These are phyloP conservation scores for Omphalotus olearius DNA, from an alignment of 1,284 basidiomycete genomes.

Conservation along the genomic window DNA sequence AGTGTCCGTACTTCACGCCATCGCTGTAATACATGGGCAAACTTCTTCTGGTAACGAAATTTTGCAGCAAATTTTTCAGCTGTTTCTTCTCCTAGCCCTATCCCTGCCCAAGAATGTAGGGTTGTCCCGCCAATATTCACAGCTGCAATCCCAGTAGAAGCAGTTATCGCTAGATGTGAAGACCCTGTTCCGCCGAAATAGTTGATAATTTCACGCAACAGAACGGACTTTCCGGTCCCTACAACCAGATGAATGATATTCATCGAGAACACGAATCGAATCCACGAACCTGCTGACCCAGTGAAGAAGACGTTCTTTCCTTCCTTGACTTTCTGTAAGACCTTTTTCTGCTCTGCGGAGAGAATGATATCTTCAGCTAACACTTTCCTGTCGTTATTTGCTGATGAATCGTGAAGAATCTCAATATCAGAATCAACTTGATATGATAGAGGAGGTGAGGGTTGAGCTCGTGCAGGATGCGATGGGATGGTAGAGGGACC, in stretches of 20 bases:
- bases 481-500: constrained; percentile 1
- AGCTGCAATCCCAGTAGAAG: constrained; percentile 89
- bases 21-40: constrained; percentile 60
- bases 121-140: constrained; percentile 90
- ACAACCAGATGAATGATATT: neutral
- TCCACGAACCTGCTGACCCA: constrained; percentile 65
- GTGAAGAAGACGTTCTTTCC: constrained; percentile 66
- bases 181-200: constrained; percentile 42
- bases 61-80: constrained; percentile 55
- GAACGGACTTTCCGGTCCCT: constrained; percentile 93
- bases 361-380: constrained; percentile 20
- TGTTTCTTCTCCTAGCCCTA: constrained; percentile 73
- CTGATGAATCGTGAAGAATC: neutral
- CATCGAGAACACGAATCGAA: constrained; percentile 2
- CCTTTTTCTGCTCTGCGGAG: constrained; percentile 31
- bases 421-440: constrained; percentile 10
- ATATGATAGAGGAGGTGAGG: neutral
- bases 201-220: constrained; percentile 82
- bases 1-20: constrained; percentile 79
- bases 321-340: constrained; percentile 28
- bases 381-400: neutral
- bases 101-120: constrained; percentile 87
- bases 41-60: constrained; percentile 48
- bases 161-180: constrained; percentile 79
- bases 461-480: neutral